Conservation (phyloP, 2,329 filamentous ascomycete genomes). For the Seiridium unicorne region DNA sequence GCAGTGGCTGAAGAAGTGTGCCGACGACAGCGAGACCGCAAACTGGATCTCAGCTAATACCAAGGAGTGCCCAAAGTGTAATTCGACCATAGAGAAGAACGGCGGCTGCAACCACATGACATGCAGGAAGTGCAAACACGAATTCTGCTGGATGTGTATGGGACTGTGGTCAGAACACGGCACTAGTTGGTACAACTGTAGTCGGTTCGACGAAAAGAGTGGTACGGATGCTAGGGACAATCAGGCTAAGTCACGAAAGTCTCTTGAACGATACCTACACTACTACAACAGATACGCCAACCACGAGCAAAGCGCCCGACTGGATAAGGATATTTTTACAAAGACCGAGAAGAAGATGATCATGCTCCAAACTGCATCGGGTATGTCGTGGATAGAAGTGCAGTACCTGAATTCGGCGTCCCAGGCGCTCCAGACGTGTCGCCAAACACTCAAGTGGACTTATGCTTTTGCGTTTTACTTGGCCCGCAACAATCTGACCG, state of each 20-base stretch:
- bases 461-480: slow-evolving; percentile 99
- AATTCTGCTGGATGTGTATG: slow-evolving; percentile 99
- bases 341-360: slow-evolving; percentile 99
- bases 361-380: slow-evolving; percentile 86
- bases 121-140: slow-evolving; percentile 32
- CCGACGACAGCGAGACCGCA: slow-evolving; percentile 95
- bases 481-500: slow-evolving; percentile 90
- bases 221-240: slow-evolving; percentile 87
- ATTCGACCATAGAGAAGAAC: slow-evolving; percentile 99
- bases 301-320: slow-evolving; percentile 93
- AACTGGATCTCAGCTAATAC: slow-evolving; percentile 99
- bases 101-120: slow-evolving; percentile 40
- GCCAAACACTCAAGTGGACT: slow-evolving; percentile 99
- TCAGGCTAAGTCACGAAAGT: slow-evolving; percentile 86
- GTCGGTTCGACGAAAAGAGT: slow-evolving; percentile 93
- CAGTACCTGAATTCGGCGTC: slow-evolving; percentile 94
- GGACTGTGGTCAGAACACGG: slow-evolving; percentile 97
- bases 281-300: slow-evolving; percentile 99
- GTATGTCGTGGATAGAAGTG: slow-evolving; percentile 98
- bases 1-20: slow-evolving; percentile 96
- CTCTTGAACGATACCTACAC: slow-evolving; percentile 92
- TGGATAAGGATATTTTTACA: slow-evolving; percentile 92
- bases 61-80: slow-evolving; percentile 94
- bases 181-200: slow-evolving; percentile 99
- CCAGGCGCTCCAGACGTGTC: slow-evolving; percentile 89